A percentile compares a stretch with the other conserved stretches of the same genome.
These are phyloP conservation scores for Physcia stellaris DNA, from an alignment of 495 filamentous ascomycete genomes.

Conservation along the genomic window DNA sequence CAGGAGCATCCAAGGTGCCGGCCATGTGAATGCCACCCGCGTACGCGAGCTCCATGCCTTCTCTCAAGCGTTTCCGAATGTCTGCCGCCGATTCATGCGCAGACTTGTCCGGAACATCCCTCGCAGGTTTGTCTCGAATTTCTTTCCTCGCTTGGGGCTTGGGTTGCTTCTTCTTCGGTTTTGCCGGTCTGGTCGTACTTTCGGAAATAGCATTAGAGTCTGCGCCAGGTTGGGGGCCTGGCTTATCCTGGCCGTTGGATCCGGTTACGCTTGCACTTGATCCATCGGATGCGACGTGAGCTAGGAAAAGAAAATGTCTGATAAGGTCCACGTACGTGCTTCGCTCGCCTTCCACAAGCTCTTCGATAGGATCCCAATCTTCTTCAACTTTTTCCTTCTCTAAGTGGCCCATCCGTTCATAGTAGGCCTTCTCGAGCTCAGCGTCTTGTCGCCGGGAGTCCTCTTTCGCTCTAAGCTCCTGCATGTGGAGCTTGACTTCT, in stretches of 20 bases:
- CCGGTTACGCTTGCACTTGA: no score
- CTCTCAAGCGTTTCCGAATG: constrained; percentile 24
- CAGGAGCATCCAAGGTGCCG: constrained; percentile 26
- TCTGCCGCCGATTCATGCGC: constrained; percentile 29
- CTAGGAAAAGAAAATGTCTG: constrained; percentile 31
- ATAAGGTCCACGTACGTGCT: constrained; percentile 28
- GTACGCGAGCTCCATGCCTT: constrained; percentile 27
- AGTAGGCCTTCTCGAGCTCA: constrained; percentile 32
- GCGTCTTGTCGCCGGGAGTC: constrained; percentile 28
- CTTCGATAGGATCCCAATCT: constrained; percentile 40
- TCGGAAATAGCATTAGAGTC: neutral
- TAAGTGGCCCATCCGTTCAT: constrained; percentile 25
- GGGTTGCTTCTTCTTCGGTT: constrained; percentile 19
- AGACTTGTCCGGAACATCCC: constrained; percentile 26
- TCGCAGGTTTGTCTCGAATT: no score
- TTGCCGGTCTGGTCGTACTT: constrained; percentile 25
- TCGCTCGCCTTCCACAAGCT: constrained; percentile 32
- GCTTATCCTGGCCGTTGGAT: constrained; percentile 3
- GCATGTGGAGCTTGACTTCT: constrained; percentile 23
- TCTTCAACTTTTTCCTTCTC: constrained; percentile 20
- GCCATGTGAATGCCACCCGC: constrained; percentile 22
- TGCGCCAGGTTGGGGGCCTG: constrained; percentile 3
- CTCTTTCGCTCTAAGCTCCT: constrained; percentile 24
- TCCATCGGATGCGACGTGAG: constrained; percentile 16
- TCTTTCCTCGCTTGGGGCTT: constrained; percentile 4